Base-by-base conservation (phyloP, 768 basidiomycete genomes). In the Rhodotorula toruloides region DNA sequence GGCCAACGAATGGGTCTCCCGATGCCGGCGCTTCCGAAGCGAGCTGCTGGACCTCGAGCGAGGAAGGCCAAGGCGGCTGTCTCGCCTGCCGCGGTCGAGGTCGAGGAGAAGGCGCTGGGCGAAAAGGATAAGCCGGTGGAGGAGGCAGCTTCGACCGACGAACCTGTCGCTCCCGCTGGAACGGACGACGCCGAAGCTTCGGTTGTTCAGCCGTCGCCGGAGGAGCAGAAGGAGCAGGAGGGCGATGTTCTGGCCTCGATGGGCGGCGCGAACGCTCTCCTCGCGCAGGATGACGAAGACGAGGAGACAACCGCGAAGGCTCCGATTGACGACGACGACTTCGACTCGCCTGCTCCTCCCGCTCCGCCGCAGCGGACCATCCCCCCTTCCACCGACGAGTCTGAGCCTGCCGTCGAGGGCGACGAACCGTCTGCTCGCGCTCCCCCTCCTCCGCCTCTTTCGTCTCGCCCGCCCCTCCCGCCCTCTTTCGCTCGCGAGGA, bases 1-100 rank as follows among this genome's bases (percentile, higher is more conserved):
- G 93, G 91, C 54, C 84, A 89, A 21, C 81, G 86, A 60, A 80
- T 91, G 31, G 89, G 89, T 8, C 88, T 94, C 87, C 84, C 65
- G 14, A 71, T 71, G 32, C 59, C 70, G 6, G 70, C 67, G n/a
- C 40, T 69, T 14, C 67, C 67, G 39, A 64, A 61, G 54, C 50
- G 61, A 2, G 55, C 67, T 22, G 67, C 67, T 3, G 62, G 62
- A 3, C 67, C 67, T 25, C 25, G 50, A 27, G 17, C 62, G 25
- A 32, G 67, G 2, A 58, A 37, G 17, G 39, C 43, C 9, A 58
- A 53, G 29, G 1, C 47, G 39, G 13, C 58, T 40, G n/a, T 37
- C 50, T n/a, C 58, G 36, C 17, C 40, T 25, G 37, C 58, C 37
- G 29, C n/a, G 4, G 47, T 27, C 13, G 54, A 12, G 32, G 61